A percentile compares a stretch with the other conserved stretches of the same genome.
phyloP scores from a whole-genome alignment of 1,284 basidiomycete genomes.

The Tilletia walkeri region DNA sequence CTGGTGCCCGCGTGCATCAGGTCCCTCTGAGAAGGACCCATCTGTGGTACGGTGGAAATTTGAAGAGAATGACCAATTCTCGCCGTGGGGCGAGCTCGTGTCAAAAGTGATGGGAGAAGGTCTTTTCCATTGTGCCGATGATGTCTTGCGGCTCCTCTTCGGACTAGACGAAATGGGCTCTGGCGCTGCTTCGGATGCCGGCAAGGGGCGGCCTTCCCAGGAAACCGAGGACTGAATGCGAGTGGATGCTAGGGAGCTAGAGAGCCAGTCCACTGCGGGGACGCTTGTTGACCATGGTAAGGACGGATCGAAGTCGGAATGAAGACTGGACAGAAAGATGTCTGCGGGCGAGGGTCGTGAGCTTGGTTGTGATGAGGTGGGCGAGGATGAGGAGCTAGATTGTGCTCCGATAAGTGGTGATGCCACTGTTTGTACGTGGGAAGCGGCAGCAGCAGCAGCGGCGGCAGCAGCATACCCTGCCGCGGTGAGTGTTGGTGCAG shows the following conservation, averaged over 20 bases:
- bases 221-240: not conserved
- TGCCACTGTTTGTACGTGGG: not conserved
- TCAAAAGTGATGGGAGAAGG: not conserved
- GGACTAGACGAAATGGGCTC: not conserved
- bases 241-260: not conserved
- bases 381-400: too few species aligned
- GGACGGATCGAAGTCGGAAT: slow-evolving; percentile 4
- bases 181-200: not conserved
- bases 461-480: not conserved
- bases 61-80: not conserved
- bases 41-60: not conserved
- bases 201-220: not conserved
- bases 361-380: not conserved
- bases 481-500: not conserved
- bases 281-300: not conserved
- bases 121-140: not conserved
- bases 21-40: not conserved
- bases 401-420: not conserved
- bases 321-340: slow-evolving; percentile 11
- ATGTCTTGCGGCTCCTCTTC: not conserved
- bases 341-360: slow-evolving; percentile 9
- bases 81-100: not conserved
- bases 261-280: not conserved
- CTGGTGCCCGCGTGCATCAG: not conserved
- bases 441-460: not conserved